phyloP scores from a whole-genome alignment of 345 rosid species.

The Clausena lansium region DNA sequence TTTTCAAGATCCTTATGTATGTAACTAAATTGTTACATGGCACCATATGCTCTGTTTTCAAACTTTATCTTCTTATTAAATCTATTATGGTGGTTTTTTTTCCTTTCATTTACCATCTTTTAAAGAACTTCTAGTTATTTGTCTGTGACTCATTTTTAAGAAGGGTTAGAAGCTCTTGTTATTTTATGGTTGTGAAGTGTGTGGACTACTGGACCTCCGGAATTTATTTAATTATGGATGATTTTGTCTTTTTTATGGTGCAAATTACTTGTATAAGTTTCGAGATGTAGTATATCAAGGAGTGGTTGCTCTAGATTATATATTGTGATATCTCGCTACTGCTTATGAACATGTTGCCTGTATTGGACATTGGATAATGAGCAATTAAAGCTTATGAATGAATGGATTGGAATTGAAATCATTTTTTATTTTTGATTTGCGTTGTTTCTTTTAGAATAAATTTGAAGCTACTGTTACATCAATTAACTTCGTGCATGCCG shows the following conservation, averaged over 20 bases:
- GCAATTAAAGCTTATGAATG: not conserved
- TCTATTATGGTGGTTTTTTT: not conserved
- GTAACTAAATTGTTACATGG: not conserved
- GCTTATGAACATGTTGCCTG: not conserved
- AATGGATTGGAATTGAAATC: not conserved
- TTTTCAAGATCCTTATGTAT: not conserved
- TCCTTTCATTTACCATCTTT: not conserved
- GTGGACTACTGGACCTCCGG: not conserved
- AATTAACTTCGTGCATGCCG: slow-evolving; percentile 32
- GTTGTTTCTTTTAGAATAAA: slow-evolving; percentile 37
- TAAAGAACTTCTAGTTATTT: not conserved
- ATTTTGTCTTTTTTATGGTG: not conserved
- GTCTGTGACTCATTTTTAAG: not conserved
- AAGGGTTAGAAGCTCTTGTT: not conserved
- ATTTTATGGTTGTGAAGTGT: not conserved
- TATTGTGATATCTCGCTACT: not conserved
- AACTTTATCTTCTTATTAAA: not conserved
- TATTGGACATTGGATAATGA: not conserved
- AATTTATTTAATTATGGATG: no score
- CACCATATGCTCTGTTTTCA: not conserved
- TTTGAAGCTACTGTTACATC: slow-evolving; percentile 27
- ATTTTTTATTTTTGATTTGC: not conserved
- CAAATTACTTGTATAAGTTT: not conserved
- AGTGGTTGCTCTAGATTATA: not conserved
- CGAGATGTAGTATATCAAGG: not conserved